These are phyloP conservation scores for Dacryopinax spathularia DNA, from an alignment of 768 basidiomycete genomes.

Conservation along the genomic window DNA sequence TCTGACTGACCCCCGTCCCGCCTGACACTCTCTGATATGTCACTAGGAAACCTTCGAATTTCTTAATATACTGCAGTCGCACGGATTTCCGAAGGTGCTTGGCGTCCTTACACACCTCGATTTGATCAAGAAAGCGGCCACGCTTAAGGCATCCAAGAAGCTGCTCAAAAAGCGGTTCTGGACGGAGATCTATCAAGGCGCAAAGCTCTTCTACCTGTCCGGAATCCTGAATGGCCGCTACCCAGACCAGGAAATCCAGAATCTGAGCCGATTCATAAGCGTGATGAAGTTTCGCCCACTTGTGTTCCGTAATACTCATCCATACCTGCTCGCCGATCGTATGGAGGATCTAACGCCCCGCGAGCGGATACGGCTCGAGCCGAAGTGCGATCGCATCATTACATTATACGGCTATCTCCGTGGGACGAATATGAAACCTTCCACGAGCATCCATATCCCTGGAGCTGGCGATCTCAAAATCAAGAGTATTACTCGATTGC, in stretches of 20 bases:
- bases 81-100: constrained; percentile 97
- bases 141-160: constrained; percentile 82
- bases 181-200: constrained; percentile 98
- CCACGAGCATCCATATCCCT: constrained; percentile 81
- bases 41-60: constrained; percentile 95
- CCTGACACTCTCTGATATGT: neutral
- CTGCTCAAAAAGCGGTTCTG: constrained; percentile 94
- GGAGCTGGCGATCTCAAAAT: constrained; percentile 84
- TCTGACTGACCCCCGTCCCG: neutral
- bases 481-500: constrained; percentile 53
- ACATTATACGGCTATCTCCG: constrained; percentile 91
- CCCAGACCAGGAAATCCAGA: constrained; percentile 90
- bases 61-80: constrained; percentile 88
- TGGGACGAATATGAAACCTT: constrained; percentile 65
- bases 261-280: constrained; percentile 87
- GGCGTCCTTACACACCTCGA: constrained; percentile 93
- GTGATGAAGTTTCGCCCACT: constrained; percentile 99
- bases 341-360: constrained; percentile 88
- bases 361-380: constrained; percentile 62
- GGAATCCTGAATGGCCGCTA: constrained; percentile 96
- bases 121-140: constrained; percentile 81
- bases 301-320: constrained; percentile 86
- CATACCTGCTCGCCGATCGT: constrained; percentile 88
- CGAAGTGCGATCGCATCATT: constrained; percentile 85
- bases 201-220: constrained; percentile 94